Base-by-base conservation (phyloP, 805 yeast genomes). In the Jamesozyma jinghongensis region DNA sequence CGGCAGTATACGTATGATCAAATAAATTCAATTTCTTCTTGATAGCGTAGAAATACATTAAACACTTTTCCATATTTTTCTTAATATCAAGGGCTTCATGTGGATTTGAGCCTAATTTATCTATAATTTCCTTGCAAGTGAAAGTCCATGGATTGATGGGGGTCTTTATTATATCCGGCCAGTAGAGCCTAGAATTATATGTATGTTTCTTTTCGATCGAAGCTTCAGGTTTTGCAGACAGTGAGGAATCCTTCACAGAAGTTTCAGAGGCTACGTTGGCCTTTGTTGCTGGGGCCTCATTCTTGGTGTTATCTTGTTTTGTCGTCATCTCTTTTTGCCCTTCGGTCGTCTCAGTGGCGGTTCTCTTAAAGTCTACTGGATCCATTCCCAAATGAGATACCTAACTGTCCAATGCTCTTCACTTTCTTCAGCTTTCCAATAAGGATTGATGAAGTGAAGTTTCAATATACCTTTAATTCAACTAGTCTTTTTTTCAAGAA, bases 1-100 rank as follows among this genome's bases (percentile, higher is more conserved):
- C 53, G 3, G 63, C 62, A 1, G 65, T 60, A 36, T 61, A 62
- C 1, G 65, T 59, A 34, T 61, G 65, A 36, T 62, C 65, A 38
- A 59, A 58, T 2, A 61, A 43, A 18, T 54, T 57, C 32, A 62
- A 44, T 33, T 53, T 55, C 40, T 60, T 59, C 40, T 60, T 61
- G 42, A 61, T 47, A n/a, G 55, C 57, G 38, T 62, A 61, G 29
- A 62, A 59, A 40, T 57, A 61, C 48, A 60, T 50, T 28, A 62
- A 37, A 45, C 63, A 59, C 34, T 54, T 57, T 36, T 61, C 65
- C 58, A 62, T 59, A 34, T 49, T 52, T 39, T 48, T 56, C 36
- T 61, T 61, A 20, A 49, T 43, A 37, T 57, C 59, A 27, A 44
- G 34, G 2, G 56, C 46, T 2, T 33, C 39, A 6, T 47, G 49